A percentile compares a stretch with the other conserved stretches of the same genome.
Conservation (phyloP, 805 yeast genomes). For the Candida peoriensis region DNA sequence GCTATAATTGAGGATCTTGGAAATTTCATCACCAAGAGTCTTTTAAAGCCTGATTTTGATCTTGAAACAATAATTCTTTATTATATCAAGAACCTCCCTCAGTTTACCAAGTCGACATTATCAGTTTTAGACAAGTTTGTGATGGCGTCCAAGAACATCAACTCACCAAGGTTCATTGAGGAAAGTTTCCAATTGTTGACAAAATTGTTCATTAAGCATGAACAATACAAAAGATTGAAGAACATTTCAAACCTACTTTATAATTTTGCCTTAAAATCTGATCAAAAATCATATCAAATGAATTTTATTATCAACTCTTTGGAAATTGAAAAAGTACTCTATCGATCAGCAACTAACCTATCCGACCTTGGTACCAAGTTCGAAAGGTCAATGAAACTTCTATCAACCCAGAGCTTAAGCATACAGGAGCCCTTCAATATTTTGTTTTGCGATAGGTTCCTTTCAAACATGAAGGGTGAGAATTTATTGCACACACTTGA, state of each 20-base stretch:
- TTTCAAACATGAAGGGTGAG: conserved; percentile 6
- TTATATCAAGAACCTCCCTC: conserved; percentile 2
- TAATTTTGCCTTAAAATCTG: conserved; percentile 28
- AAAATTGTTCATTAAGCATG: conserved; percentile 17
- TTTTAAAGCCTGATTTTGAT: background rate
- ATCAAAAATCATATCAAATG: background rate
- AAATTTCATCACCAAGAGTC: conserved; percentile 2
- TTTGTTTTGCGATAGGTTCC: conserved; percentile 12
- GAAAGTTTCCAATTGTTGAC: conserved; percentile 14
- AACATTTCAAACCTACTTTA: conserved; percentile 43
- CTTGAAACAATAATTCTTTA: conserved; percentile 4
- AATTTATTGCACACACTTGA: conserved; percentile 17
- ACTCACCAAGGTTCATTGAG: conserved; percentile 8
- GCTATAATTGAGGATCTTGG: conserved; percentile 12
- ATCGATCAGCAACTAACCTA: conserved; percentile 5
- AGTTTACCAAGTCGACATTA: conserved; percentile 1
- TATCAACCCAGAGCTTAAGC: conserved; percentile 9
- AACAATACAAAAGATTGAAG: conserved; percentile 35
- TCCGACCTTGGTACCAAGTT: conserved; percentile 26
- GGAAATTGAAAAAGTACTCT: conserved; percentile 26
- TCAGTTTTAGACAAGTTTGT: conserved; percentile 10
- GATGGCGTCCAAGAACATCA: conserved; percentile 2
- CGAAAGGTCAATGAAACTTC: conserved; percentile 29
- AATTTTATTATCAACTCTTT: conserved; percentile 6
- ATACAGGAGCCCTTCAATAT: conserved; percentile 1